A percentile compares a stretch with the other conserved stretches of the same genome.
These are phyloP conservation scores for Schwanniomyces yamadae DNA, from an alignment of 805 yeast genomes.

Conservation along the genomic window DNA sequence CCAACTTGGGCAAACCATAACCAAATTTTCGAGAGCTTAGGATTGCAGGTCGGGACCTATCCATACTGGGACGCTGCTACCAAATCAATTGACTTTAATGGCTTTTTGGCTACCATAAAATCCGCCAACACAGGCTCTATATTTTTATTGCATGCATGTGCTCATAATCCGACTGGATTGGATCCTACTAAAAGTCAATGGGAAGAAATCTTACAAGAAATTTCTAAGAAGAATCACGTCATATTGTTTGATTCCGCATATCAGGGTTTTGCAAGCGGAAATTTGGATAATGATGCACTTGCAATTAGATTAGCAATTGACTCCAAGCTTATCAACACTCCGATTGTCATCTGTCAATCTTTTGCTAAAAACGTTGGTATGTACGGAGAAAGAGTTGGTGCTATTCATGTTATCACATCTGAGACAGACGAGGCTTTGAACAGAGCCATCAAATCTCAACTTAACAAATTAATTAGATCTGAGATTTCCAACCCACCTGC, in stretches of 20 bases:
- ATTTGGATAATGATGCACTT: constrained; percentile 77
- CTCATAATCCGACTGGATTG: constrained; percentile 97
- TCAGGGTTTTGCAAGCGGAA: constrained; percentile 96
- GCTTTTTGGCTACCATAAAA: constrained; percentile 60
- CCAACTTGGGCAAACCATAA: constrained; percentile 99
- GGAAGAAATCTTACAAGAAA: constrained; percentile 62
- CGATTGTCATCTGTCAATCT: constrained; percentile 77
- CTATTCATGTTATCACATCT: constrained; percentile 72
- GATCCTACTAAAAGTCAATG: constrained; percentile 88
- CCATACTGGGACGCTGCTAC: constrained; percentile 82
- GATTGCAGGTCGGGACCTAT: constrained; percentile 64
- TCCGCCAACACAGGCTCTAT: constrained; percentile 73
- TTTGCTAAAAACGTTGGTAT: constrained; percentile 96
- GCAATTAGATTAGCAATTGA: constrained; percentile 68
- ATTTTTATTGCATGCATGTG: constrained; percentile 88
- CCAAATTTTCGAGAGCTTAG: constrained; percentile 73
- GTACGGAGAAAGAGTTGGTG: constrained; percentile 98
- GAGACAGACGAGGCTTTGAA: constrained; percentile 39
- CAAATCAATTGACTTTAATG: constrained; percentile 70
- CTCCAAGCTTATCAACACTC: constrained; percentile 25
- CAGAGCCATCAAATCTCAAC: constrained; percentile 68
- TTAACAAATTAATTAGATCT: constrained; percentile 71
- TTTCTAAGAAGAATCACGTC: constrained; percentile 63
- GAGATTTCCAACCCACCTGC: constrained; percentile 94
- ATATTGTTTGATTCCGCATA: constrained; percentile 92